Evolutionary conservation across 2,329 filamentous ascomycete species (phyloP).

Genomic region (Xylaria sp.): DNA sequence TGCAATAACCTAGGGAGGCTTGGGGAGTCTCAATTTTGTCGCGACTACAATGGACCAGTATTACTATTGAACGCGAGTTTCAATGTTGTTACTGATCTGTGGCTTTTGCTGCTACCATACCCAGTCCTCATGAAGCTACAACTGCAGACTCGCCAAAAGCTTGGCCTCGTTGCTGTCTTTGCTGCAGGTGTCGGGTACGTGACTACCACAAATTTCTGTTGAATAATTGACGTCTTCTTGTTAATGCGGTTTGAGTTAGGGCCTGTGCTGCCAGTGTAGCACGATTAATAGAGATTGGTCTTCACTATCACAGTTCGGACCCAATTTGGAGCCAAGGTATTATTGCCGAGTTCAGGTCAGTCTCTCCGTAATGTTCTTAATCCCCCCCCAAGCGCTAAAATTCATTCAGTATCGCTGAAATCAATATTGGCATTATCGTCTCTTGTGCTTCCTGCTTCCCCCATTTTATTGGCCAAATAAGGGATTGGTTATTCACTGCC

Average conservation of each 20-base stretch:
- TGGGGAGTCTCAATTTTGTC: not conserved
- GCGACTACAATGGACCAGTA: not conserved
- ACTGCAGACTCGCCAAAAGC: not conserved
- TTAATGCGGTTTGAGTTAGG: not conserved
- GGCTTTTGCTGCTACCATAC: not conserved
- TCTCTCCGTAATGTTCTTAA: not conserved
- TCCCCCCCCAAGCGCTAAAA: not conserved
- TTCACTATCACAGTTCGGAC: not conserved
- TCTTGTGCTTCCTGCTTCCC: slow-evolving; percentile 3
- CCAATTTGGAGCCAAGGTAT: not conserved
- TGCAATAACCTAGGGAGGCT: not conserved
- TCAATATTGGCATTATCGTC: slow-evolving; percentile 6
- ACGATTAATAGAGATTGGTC: not conserved
- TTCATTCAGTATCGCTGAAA: not conserved
- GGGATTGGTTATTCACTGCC: not conserved
- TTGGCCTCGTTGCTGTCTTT: not conserved
- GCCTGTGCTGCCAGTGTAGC: slow-evolving; percentile 1
- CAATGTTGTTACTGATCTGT: slow-evolving; percentile 1
- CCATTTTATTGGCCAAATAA: not conserved
- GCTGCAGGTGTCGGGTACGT: not conserved
- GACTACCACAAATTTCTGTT: too few species aligned
- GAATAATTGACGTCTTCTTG: too few species aligned
- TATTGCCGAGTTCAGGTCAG: slow-evolving; percentile 1
- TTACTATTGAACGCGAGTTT: not conserved
- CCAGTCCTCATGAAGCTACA: not conserved